phyloP scores from a whole-genome alignment of 208 protist species.

The Acanthamoeba castellanii region DNA sequence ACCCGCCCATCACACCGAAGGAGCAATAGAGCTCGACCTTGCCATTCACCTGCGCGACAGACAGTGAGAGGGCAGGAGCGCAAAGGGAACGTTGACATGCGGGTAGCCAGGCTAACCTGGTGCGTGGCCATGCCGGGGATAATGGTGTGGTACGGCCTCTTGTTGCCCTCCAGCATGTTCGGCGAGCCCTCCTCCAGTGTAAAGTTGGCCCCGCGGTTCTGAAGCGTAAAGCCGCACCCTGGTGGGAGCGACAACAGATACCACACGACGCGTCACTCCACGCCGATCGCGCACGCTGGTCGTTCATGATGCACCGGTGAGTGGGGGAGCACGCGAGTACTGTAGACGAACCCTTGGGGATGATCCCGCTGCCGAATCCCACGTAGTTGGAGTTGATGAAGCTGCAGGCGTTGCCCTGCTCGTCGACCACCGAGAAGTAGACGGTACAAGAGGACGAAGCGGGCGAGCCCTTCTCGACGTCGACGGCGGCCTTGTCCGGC shows the following conservation, averaged over 20 bases:
- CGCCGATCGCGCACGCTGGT: too few relatives aligned
- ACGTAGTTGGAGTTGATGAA: conserved; percentile 91
- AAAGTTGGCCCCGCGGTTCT: conserved; percentile 89
- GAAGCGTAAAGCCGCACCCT: conserved; percentile 90
- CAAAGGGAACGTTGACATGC: not conserved
- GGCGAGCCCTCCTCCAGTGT: conserved; percentile 79
- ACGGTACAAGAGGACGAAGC: conserved; percentile 80
- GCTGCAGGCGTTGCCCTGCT: conserved; percentile 88
- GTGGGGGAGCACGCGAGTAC: not conserved
- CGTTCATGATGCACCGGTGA: too few relatives aligned
- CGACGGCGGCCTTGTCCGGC: not conserved
- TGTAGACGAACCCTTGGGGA: conserved; percentile 77
- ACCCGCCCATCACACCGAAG: conserved; percentile 91
- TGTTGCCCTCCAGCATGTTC: conserved; percentile 84
- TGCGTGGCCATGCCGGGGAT: conserved; percentile 88
- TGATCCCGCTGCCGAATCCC: conserved; percentile 88
- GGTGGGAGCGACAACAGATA: not conserved
- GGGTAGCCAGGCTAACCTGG: not conserved
- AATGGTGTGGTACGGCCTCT: conserved; percentile 92
- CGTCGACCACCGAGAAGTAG: conserved; percentile 85
- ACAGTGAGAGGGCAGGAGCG: not conserved
- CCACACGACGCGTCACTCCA: not conserved
- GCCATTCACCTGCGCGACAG: not conserved
- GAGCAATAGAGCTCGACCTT: conserved; percentile 80
- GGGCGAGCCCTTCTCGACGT: conserved; percentile 81